Base-by-base conservation (phyloP, 257 asterid genomes). In the Penstemon davidsonii region DNA sequence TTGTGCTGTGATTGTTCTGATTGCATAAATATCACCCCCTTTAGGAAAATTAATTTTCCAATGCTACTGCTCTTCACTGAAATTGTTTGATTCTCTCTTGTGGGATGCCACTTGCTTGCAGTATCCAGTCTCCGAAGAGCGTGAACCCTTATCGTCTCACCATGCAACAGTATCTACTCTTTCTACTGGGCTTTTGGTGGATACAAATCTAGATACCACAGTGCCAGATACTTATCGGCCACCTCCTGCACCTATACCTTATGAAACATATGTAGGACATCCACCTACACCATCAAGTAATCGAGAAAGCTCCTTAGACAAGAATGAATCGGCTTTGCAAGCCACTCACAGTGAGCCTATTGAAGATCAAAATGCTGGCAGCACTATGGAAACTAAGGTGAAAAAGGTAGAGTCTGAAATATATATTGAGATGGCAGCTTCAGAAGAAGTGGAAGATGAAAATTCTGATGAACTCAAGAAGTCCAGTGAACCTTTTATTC, bases 201-300 rank as follows among this genome's bases (percentile, higher is more conserved):
- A 92, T 73, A 87, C 97, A 55, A 92, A 89, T 83, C 82, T 87
- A 71, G 96, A 87, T 74, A 87, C 98, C 41, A 81, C 97, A 57
- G 77, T 79, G 67, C 97, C 90, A 37, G 96, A 88, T 72, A 86
- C 97, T 55, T 92, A 86, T 75, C 78, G 83, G 36, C 80, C 95
- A 44, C 96, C 98, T 54, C 96, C 98, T 50, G 83, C 82, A 19
- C 98, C 96, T 33, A 70, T 86, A 66, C 96, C 96, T 41, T 89
- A 83, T 78, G 96, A 89, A 68, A 80, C 79, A 46, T 54, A 67
- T 67, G 84, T 59, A 51, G 82, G 80, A 60, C 71, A 5, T 61
- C 87, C 89, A 68, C 75, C 71, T 43, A 79, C 86, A 1, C 80
- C 79, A 38, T 79, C 85, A 56, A 68, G 68, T 55, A 70, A 79